These are phyloP conservation scores for Tetrahymena malaccensis DNA, from an alignment of 73 alveolate species.

Conservation along the genomic window DNA sequence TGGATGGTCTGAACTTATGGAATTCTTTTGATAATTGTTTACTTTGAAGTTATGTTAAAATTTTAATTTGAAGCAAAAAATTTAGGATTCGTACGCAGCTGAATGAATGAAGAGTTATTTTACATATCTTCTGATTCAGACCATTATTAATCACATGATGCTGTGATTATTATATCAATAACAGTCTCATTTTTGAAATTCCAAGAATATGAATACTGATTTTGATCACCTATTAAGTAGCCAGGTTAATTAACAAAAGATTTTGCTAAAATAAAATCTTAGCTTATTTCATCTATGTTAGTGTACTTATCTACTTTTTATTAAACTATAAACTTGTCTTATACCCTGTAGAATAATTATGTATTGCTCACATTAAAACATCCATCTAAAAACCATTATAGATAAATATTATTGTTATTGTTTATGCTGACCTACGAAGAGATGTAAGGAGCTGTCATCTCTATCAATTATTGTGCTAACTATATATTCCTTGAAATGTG, in stretches of 20 bases:
- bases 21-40: background rate
- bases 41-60: background rate
- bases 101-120: background rate
- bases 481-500: background rate
- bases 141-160: background rate
- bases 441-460: background rate
- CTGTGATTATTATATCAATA: background rate
- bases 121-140: background rate
- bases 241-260: background rate
- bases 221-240: background rate
- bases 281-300: background rate
- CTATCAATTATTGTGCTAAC: background rate
- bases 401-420: background rate
- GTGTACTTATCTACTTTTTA: background rate
- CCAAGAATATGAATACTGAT: background rate
- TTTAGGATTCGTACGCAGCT: background rate
- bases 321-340: background rate
- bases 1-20: background rate
- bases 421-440: background rate
- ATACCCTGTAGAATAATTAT: background rate
- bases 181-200: background rate
- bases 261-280: background rate
- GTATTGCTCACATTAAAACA: background rate
- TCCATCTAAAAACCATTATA: background rate
- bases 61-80: background rate